Base-by-base conservation (phyloP, 805 yeast species). In the Metschnikowia lunata region DNA sequence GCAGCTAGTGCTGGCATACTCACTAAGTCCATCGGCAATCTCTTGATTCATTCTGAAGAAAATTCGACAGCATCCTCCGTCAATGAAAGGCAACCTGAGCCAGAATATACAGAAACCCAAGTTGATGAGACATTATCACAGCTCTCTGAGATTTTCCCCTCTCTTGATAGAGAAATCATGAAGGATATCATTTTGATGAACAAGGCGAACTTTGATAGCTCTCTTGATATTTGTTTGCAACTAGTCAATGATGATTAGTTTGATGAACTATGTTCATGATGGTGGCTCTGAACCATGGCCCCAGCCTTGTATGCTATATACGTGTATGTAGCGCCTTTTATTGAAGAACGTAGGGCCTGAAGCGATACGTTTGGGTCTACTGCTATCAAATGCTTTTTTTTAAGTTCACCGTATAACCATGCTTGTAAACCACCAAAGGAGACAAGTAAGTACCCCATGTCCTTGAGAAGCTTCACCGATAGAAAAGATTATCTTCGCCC, bases 101-200 rank as follows among this genome's bases (percentile, higher is more conserved):
- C 39, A 15, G 39, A 41, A 11, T 36, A 29, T 15, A 42, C 41
- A 6, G 39, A 34, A 4, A 35, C 30, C 12, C 48, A 47, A 18
- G 37, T 51, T 8, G 56, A 51, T 33, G 44, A 60, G 65, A 26
- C 80, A 2, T 67, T 75, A 23, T 64, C 63, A 1, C 76, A 77
- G 2, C 67, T 88, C 42, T 64, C 66, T 27, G 80, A 80, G 38
- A 85, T 89, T 80, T 88, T 89, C 61, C 95, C 96, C 0, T 71
- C 69, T 36, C 67, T 88, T 48, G 96, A 88, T 53, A 66, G 68
- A 39, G 85, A 78, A 0, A 66, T 89, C 1, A 72, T 89, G 39
- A 76, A 74, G 43, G 96, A 88, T 58, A 81, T 88, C 3, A 74
- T 88, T 29, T 64, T 67, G 2, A 78, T 82, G 61, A 85, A 83